Evolutionary conservation across 345 rosid species (phyloP).

Genomic region (Gossypium turneri): DNA sequence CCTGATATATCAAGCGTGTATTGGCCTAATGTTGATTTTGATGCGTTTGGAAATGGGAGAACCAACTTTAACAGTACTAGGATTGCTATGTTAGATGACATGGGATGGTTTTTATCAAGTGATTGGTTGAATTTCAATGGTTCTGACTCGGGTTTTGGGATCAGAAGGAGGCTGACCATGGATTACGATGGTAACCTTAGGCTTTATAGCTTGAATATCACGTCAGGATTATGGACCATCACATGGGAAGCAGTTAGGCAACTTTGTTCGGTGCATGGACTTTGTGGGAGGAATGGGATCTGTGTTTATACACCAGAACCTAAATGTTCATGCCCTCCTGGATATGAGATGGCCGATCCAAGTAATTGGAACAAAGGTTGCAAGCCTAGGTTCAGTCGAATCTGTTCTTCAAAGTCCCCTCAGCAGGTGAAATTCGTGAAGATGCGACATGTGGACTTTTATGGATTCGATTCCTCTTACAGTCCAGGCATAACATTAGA

Average conservation of each 20-base stretch:
- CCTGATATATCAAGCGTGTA: constrained; percentile 40
- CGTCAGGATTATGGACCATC: constrained; percentile 30
- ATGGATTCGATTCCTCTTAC: constrained; percentile 31
- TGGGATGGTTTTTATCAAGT: constrained; percentile 34
- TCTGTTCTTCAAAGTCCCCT: constrained; percentile 19
- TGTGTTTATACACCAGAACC: constrained; percentile 33
- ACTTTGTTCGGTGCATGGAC: constrained; percentile 36
- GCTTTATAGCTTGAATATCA: constrained; percentile 33
- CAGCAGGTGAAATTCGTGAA: constrained; percentile 20
- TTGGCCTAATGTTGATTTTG: constrained; percentile 30
- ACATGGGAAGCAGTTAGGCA: constrained; percentile 31
- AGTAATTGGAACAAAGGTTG: constrained; percentile 42
- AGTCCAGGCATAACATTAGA: neutral
- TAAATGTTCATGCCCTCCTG: constrained; percentile 46
- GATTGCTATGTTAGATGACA: constrained; percentile 30
- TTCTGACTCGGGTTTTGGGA: constrained; percentile 30
- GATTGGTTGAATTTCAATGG: constrained; percentile 33
- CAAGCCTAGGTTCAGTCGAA: constrained; percentile 29
- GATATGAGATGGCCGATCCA: constrained; percentile 28
- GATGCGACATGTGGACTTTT: constrained; percentile 26
- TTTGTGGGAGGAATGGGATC: constrained; percentile 42
- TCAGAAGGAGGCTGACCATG: constrained; percentile 38
- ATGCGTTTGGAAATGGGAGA: constrained; percentile 16
- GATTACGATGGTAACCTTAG: constrained; percentile 45
- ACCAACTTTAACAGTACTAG: constrained; percentile 35